phyloP scores from a whole-genome alignment of 1,284 basidiomycete genomes.

The Microbotryum scabiosae region DNA sequence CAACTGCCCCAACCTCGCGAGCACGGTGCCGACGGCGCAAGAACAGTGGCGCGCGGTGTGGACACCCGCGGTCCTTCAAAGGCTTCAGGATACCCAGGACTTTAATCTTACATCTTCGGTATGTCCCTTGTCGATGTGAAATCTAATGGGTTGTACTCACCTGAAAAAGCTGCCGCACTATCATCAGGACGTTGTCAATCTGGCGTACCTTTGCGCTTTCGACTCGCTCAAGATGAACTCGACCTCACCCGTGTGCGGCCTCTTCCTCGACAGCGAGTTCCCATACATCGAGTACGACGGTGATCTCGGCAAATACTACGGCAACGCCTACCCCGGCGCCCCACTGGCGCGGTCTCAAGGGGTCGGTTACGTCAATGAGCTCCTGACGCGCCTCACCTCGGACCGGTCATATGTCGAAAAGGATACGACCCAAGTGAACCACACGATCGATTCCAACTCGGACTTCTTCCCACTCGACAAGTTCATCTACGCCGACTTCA shows the following conservation, averaged over 20 bases:
- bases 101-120: too few relatives aligned
- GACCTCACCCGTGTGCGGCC: too few relatives aligned
- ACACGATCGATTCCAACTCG: constrained; percentile 59
- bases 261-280: too few relatives aligned
- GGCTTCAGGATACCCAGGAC: too few relatives aligned
- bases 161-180: constrained; percentile 59
- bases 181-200: constrained; percentile 53
- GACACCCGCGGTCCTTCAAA: too few relatives aligned
- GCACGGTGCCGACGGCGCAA: too few relatives aligned
- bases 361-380: constrained; percentile 74
- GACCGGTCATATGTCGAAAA: constrained; percentile 43
- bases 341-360: constrained; percentile 33
- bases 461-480: constrained; percentile 54
- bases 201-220: constrained; percentile 70
- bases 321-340: constrained; percentile 23
- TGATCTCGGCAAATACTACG: constrained; percentile 70
- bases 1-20: too few relatives aligned
- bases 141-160: constrained; percentile 72
- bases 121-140: too few relatives aligned
- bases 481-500: constrained; percentile 25
- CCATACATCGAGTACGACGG: constrained; percentile 37
- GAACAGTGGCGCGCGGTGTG: too few relatives aligned
- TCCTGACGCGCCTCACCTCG: constrained; percentile 65
- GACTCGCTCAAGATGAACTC: constrained; percentile 34
- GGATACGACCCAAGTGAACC: constrained; percentile 67